Percentiles rank a stretch among this genome's conserved stretches.
Conservation (phyloP, 495 filamentous ascomycete genomes). For the Astrothelium subdiscretum region DNA sequence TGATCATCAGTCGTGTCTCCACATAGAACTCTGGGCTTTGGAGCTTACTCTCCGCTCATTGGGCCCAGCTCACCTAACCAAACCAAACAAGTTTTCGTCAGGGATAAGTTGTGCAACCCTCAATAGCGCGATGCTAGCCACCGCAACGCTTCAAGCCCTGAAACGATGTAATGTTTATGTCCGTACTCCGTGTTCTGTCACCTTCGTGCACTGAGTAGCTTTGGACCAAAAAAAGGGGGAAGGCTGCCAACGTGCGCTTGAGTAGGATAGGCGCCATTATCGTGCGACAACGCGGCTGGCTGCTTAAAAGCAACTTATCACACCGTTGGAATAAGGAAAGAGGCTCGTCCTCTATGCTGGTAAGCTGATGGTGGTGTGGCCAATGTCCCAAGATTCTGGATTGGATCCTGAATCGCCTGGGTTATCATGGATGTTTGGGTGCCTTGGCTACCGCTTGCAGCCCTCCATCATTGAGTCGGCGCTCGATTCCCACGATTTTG, state of each 20-base stretch:
- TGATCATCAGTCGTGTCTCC: conserved; percentile 1
- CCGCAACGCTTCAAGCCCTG: not conserved
- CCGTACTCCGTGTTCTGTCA: too few relatives aligned
- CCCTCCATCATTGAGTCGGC: not conserved
- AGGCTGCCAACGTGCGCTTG: not conserved
- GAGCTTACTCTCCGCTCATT: not conserved
- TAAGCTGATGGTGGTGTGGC: not conserved
- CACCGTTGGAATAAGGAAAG: not conserved
- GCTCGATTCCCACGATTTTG: not conserved
- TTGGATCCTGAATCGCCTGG: not conserved
- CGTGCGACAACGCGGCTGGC: not conserved
- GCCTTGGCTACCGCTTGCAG: not conserved
- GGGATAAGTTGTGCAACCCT: not conserved
- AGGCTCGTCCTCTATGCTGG: too few relatives aligned
- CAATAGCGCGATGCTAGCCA: not conserved
- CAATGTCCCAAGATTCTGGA: not conserved
- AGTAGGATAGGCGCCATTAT: not conserved
- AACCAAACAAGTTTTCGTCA: not conserved
- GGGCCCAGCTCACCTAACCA: not conserved
- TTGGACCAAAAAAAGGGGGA: too few relatives aligned
- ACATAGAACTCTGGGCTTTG: not conserved
- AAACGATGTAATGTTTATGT: not conserved
- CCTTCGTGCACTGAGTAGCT: too few relatives aligned
- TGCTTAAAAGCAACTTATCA: not conserved
- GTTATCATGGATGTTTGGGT: not conserved